Percentiles rank a stretch among this genome's conserved stretches.
Conservation (phyloP, 2,329 filamentous ascomycete species). For the Metarhizium humberi region DNA sequence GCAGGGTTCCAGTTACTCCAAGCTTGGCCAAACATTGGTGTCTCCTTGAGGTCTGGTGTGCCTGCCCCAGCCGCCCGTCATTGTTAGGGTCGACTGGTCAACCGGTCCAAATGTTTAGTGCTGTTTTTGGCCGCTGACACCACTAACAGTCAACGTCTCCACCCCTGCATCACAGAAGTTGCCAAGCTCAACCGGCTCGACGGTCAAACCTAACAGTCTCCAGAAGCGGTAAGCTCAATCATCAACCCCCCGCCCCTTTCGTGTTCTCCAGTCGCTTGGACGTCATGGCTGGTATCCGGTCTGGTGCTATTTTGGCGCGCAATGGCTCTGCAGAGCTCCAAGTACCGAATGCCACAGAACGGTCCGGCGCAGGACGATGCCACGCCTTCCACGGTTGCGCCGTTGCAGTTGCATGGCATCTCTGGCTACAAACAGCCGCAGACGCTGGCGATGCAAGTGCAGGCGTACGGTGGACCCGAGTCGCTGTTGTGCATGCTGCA, state of each 20-base stretch:
- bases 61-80: neutral
- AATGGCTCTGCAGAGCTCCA: neutral
- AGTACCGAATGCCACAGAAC: neutral
- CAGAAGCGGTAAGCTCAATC: neutral
- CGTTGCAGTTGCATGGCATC: too few species aligned
- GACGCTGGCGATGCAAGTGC: neutral
- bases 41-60: neutral
- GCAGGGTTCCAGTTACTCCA: neutral
- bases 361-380: neutral
- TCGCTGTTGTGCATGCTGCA: constrained; percentile 3
- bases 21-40: neutral
- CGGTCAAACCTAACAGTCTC: neutral
- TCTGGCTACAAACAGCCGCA: neutral
- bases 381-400: neutral
- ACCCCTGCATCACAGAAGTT: constrained; percentile 1
- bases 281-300: neutral
- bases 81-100: too few species aligned
- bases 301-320: neutral
- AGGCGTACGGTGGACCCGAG: neutral
- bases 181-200: neutral
- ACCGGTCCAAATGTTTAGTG: neutral
- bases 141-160: constrained; percentile 2
- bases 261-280: neutral
- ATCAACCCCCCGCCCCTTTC: neutral
- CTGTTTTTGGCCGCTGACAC: constrained; percentile 6